Evolutionary conservation across 352 stramenopile species (phyloP).

Genomic region (Thalassiosira exigua): DNA sequence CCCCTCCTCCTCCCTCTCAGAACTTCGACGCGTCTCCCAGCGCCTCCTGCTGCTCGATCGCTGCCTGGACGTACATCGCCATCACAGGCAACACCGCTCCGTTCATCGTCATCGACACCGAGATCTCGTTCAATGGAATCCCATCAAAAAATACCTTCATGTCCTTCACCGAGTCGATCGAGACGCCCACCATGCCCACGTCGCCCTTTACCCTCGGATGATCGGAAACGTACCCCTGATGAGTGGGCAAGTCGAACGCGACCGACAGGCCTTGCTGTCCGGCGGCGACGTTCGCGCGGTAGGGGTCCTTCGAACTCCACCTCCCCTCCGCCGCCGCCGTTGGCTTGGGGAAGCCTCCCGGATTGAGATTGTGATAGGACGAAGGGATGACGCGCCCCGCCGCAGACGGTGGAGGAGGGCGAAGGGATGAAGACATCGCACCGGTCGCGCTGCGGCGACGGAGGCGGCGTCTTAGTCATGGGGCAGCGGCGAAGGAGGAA

Average conservation of each 20-base stretch:
- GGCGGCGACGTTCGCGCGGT: constrained; percentile 92
- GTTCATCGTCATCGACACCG: constrained; percentile 99
- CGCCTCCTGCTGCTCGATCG: constrained; percentile 90
- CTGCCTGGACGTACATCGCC: constrained; percentile 96
- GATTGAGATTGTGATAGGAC: too few relatives aligned
- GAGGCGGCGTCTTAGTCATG: too few relatives aligned
- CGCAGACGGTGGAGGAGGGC: too few relatives aligned
- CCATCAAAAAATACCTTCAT: constrained; percentile 97
- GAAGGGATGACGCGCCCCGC: too few relatives aligned
- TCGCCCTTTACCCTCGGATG: constrained; percentile 94
- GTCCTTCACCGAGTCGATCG: constrained; percentile 96
- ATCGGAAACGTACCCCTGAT: constrained; percentile 97
- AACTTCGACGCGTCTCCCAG: constrained; percentile 46
- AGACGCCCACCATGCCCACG: constrained; percentile 96
- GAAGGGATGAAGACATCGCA: too few relatives aligned
- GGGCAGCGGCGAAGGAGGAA: too few relatives aligned
- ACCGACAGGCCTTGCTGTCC: constrained; percentile 94
- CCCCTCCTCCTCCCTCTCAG: constrained; percentile 28
- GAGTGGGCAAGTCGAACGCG: constrained; percentile 97
- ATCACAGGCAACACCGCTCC: constrained; percentile 95
- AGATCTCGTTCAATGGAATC: constrained; percentile 96
- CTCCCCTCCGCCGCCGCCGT: too few relatives aligned
- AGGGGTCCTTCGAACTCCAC: constrained; percentile 97
- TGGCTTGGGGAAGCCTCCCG: too few relatives aligned
- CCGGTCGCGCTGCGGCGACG: too few relatives aligned